Base-by-base conservation (phyloP, 2,329 filamentous ascomycete genomes). In the Chrysosporium keratinophilum region DNA sequence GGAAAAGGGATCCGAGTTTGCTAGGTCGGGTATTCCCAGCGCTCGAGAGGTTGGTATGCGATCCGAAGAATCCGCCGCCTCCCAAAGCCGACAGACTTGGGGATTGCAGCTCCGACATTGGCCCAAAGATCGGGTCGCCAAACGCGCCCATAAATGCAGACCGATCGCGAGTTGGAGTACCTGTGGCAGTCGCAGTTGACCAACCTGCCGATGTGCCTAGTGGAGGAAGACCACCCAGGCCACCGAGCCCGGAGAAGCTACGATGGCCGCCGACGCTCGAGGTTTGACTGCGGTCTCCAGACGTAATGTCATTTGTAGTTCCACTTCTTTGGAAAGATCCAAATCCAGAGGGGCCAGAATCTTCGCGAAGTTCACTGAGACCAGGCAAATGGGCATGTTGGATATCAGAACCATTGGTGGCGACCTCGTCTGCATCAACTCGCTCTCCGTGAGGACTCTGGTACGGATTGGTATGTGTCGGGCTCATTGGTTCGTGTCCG, bases 401-500 rank as follows among this genome's bases (percentile, higher is more conserved):
- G 49, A 76, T 75, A 57, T 78, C 76, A 46, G 77, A 74, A 23
- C 77, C 78, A 46, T 77, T 75, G 5, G 74, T 71, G 43, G 85
- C 79, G 44, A 78, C 76, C 58, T 80, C 78, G 56, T 82, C 78
- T 7, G 52, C 79, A 46, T 87, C 82, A 4, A 74, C 75, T 43
- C 82, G 82, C 23, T 89, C 85, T 37, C 84, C 86, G 6, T 86
- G 82, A 1, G 93, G 93, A 67, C 91, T 97, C 59, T 90, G 87
- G 66, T 93, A 98, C 1, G 93, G 93, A 65, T 98, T 98, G 2
- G 93, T 97, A 64, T 95, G 88, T 0, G 90, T 93, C 10, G 93
- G 93, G 66, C 91, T 97, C 64, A 88, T 80, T 0, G 87, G 85
- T 55, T 88, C 87, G 59, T 83, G 76, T 46, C 71, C 69, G 50